These are phyloP conservation scores for Solanum etuberosum DNA, from an alignment of 257 asterid genomes.

Conservation along the genomic window DNA sequence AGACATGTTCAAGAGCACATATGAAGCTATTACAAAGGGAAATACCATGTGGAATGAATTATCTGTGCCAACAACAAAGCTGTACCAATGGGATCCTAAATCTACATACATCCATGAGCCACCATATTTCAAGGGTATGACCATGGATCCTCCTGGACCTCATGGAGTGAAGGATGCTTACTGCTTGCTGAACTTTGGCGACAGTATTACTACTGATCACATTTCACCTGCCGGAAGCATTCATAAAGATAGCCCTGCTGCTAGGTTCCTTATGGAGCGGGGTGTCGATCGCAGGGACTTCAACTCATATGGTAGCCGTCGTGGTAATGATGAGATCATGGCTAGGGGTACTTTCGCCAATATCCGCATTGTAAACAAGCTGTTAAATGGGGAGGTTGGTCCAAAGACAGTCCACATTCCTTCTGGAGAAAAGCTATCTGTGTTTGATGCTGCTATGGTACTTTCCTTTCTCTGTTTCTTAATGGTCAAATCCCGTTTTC, in stretches of 20 bases:
- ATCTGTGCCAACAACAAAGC: constrained; percentile 47
- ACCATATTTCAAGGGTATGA: constrained; percentile 85
- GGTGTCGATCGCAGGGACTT: constrained; percentile 83
- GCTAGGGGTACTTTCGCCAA: constrained; percentile 96
- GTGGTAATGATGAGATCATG: constrained; percentile 97
- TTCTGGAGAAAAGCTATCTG: constrained; percentile 64
- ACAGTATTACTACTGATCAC: constrained; percentile 92
- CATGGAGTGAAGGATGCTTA: constrained; percentile 89
- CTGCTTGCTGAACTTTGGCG: constrained; percentile 88
- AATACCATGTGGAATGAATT: constrained; percentile 88
- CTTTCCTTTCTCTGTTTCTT: not conserved
- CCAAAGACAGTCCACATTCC: constrained; percentile 87
- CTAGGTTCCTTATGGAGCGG: constrained; percentile 59
- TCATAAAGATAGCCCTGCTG: constrained; percentile 93
- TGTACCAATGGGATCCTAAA: constrained; percentile 76
- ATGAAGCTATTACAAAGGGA: constrained; percentile 73
- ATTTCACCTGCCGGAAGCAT: constrained; percentile 96
- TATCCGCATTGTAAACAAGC: constrained; percentile 81
- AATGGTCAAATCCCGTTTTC: not conserved
- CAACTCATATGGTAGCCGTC: constrained; percentile 94
- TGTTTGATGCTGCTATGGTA: constrained; percentile 93
- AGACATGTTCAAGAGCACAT: constrained; percentile 88
- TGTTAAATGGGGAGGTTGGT: constrained; percentile 89
- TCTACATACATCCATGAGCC: constrained; percentile 96
- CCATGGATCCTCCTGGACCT: constrained; percentile 94